Conservation (phyloP, 768 basidiomycete genomes). For the Naganishia randhawae region DNA sequence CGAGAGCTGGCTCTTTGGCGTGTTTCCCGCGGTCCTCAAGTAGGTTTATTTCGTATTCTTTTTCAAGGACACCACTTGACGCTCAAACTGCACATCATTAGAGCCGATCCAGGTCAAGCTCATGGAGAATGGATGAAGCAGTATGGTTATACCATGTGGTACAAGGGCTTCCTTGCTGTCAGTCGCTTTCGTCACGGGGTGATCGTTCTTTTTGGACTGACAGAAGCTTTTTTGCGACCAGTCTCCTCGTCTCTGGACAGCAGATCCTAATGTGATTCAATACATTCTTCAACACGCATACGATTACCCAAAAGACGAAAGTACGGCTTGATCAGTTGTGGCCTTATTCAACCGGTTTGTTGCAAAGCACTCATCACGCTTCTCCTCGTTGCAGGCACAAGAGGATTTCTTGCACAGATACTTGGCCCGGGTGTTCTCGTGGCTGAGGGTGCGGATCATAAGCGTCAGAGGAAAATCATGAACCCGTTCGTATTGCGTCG, state of each 20-base stretch:
- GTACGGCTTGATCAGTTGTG: constrained; percentile 37
- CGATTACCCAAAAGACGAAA: constrained; percentile 71
- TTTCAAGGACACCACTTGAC: neutral
- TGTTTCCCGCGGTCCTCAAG: neutral
- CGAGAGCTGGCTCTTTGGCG: constrained; percentile 18
- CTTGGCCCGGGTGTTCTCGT: constrained; percentile 63
- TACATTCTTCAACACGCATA: constrained; percentile 69
- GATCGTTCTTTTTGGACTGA: neutral
- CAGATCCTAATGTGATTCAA: constrained; percentile 70
- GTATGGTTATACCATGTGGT: constrained; percentile 33
- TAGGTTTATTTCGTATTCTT: neutral
- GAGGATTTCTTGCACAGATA: constrained; percentile 67
- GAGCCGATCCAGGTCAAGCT: constrained; percentile 32
- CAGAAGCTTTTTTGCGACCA: constrained; percentile 41
- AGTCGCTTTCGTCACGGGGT: constrained; percentile 59
- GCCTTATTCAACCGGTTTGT: neutral
- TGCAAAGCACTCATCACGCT: neutral
- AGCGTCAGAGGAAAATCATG: constrained; percentile 63
- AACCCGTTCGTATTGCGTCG: constrained; percentile 46
- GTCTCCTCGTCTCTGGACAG: constrained; percentile 74
- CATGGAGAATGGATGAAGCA: constrained; percentile 37
- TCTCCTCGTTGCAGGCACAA: constrained; percentile 52
- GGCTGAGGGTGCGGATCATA: constrained; percentile 61
- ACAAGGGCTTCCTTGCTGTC: constrained; percentile 34
- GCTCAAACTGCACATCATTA: neutral